phyloP scores from a whole-genome alignment of 2,329 filamentous ascomycete genomes.

The Cordyceps cicadae region DNA sequence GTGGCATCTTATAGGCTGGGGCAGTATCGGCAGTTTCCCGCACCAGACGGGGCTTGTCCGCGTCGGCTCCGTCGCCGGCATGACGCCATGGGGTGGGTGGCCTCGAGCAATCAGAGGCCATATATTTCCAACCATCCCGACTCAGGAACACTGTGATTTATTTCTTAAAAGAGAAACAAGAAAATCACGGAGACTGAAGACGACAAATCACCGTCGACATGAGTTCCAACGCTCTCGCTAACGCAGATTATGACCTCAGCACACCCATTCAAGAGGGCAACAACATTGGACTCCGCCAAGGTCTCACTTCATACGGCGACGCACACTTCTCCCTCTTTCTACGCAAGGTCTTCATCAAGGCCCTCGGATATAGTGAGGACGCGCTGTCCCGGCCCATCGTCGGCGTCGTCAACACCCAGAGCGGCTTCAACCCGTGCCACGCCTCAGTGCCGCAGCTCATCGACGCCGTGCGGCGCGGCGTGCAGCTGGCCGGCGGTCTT shows the following conservation, averaged over 20 bases:
- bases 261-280: conserved; percentile 35
- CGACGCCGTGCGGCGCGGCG: conserved; percentile 60
- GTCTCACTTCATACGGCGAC: conserved; percentile 62
- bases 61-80: neutral
- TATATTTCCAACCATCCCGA: conserved; percentile 2
- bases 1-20: neutral
- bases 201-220: neutral
- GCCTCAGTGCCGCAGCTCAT: conserved; percentile 64
- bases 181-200: too few relatives aligned
- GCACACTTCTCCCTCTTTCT: conserved; percentile 68
- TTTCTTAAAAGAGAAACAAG: too few relatives aligned
- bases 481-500: conserved; percentile 58
- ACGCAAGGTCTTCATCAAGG: conserved; percentile 70
- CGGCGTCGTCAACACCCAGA: conserved; percentile 68
- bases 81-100: neutral
- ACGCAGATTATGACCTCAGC: conserved; percentile 55
- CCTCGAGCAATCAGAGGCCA: neutral
- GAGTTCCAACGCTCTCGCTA: neutral
- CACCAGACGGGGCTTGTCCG: neutral
- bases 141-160: too few relatives aligned
- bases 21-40: neutral
- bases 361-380: conserved; percentile 64
- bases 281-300: conserved; percentile 49
- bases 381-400: conserved; percentile 62
- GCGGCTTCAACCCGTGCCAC: conserved; percentile 67